Conservation (phyloP, 768 basidiomycete genomes). For the Clitopilus hobsonii region DNA sequence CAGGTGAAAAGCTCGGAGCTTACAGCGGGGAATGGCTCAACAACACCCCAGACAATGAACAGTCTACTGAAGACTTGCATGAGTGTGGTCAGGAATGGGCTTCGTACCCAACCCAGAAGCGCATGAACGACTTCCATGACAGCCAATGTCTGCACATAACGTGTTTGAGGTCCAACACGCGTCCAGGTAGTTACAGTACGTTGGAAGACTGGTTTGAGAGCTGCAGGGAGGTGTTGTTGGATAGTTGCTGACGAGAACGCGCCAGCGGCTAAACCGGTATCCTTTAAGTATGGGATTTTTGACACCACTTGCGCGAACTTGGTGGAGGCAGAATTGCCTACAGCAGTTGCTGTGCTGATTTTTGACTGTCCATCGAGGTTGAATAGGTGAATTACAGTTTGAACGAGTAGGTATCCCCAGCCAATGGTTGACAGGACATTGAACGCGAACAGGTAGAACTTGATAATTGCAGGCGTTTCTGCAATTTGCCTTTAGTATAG, state of each 20-base stretch:
- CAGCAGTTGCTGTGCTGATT: slow-evolving; percentile 10
- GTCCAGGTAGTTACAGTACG: slow-evolving; percentile 55
- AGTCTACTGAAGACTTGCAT: slow-evolving; percentile 81
- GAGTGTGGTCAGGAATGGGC: slow-evolving; percentile 66
- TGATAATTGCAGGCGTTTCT: slow-evolving; percentile 25
- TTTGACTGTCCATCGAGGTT: slow-evolving; percentile 37
- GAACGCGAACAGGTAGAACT: slow-evolving; percentile 72
- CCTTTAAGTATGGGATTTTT: slow-evolving; percentile 29
- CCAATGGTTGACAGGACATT: slow-evolving; percentile 70
- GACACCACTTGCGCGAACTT: slow-evolving; percentile 29
- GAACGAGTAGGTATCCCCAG: slow-evolving; percentile 69
- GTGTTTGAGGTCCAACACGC: slow-evolving; percentile 56
- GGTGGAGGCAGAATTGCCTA: slow-evolving; percentile 28
- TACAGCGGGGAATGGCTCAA: slow-evolving; percentile 58
- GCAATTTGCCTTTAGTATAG: neutral
- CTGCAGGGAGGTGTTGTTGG: slow-evolving; percentile 32
- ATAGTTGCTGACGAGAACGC: slow-evolving; percentile 19
- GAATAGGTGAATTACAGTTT: slow-evolving; percentile 46
- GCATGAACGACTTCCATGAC: slow-evolving; percentile 82
- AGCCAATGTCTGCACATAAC: slow-evolving; percentile 80
- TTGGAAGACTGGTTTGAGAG: slow-evolving; percentile 38
- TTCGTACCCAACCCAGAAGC: slow-evolving; percentile 73
- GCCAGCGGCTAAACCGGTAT: slow-evolving; percentile 15
- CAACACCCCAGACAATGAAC: slow-evolving; percentile 83
- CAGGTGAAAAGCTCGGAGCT: slow-evolving; percentile 16